Percentiles rank a stretch among this genome's conserved stretches.
Evolutionary conservation across 2,329 filamentous ascomycete genomes (phyloP).

Genomic region (Fusarium heterosporum): DNA sequence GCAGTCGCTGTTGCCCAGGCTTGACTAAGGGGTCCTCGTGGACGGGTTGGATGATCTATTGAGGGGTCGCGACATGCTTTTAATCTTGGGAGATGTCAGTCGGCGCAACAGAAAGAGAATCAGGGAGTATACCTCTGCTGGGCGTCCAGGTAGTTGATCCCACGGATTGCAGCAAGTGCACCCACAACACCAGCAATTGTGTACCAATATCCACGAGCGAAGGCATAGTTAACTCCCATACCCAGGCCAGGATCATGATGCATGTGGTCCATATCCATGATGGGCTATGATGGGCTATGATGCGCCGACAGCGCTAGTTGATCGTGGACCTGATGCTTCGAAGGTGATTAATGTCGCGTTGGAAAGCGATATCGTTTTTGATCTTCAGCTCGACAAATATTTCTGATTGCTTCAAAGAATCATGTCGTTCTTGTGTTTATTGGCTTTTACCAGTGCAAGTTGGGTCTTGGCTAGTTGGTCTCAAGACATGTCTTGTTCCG

Average conservation of each 20-base stretch:
- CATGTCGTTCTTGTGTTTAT: background rate
- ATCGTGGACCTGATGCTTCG: background rate
- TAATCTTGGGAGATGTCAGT: slow-evolving; percentile 53
- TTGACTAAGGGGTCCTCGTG: slow-evolving; percentile 59
- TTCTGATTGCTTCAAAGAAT: background rate
- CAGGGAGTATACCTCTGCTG: slow-evolving; percentile 53
- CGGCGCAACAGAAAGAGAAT: rapidly evolving
- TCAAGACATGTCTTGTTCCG: background rate
- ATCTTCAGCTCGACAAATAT: background rate
- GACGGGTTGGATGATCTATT: slow-evolving; percentile 63
- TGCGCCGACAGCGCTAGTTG: background rate
- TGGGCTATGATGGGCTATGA: slow-evolving; percentile 44
- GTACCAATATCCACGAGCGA: slow-evolving; percentile 71
- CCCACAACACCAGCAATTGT: slow-evolving; percentile 63
- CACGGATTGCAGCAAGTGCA: slow-evolving; percentile 55
- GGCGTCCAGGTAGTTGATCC: slow-evolving; percentile 58
- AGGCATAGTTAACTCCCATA: slow-evolving; percentile 59
- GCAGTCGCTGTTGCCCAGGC: slow-evolving; percentile 70
- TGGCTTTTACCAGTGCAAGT: background rate
- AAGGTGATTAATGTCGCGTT: slow-evolving; percentile 23
- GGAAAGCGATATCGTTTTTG: background rate
- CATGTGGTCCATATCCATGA: slow-evolving; percentile 52
- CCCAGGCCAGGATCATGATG: slow-evolving; percentile 50
- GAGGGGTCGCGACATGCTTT: slow-evolving; percentile 58
- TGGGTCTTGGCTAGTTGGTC: background rate